Percentiles rank a stretch among this genome's conserved stretches.
Evolutionary conservation across 805 yeast species (phyloP).

Genomic region (Saccharomyces jurei): DNA sequence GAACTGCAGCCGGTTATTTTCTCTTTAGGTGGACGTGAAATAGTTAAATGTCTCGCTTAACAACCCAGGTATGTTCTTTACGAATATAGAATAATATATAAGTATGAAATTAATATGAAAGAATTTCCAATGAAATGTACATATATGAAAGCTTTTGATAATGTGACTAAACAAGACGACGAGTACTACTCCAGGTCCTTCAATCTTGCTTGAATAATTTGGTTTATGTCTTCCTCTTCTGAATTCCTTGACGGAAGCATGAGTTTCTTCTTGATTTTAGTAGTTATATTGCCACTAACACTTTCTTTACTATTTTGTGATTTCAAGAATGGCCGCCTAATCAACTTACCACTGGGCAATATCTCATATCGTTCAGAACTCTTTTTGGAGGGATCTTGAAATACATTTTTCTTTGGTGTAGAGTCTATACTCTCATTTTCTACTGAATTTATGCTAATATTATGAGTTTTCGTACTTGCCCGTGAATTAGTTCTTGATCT

Average conservation of each 20-base stretch:
- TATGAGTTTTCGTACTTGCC: constrained; percentile 1
- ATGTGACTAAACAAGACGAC: background rate
- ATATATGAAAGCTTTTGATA: background rate
- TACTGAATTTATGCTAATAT: background rate
- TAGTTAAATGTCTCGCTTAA: background rate
- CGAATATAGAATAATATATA: background rate
- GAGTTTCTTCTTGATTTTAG: constrained; percentile 30
- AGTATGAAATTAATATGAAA: background rate
- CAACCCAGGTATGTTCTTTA: background rate
- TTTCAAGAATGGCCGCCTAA: constrained; percentile 34
- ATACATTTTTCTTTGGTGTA: background rate
- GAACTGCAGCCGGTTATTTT: background rate
- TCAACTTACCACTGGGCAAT: constrained; percentile 66
- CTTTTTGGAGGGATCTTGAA: constrained; percentile 1
- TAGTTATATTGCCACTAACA: constrained; percentile 1
- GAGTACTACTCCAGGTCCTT: constrained; percentile 29
- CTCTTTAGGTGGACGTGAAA: background rate
- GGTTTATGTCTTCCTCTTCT: constrained; percentile 41
- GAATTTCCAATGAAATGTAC: background rate
- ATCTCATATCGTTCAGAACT: constrained; percentile 40
- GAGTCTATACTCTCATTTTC: background rate
- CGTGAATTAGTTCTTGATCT: constrained; percentile 7
- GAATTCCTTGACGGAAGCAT: constrained; percentile 20
- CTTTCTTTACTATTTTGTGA: constrained; percentile 1
- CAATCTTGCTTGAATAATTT: constrained; percentile 45